These are phyloP conservation scores for Pseudocercospora pini-densiflorae DNA, from an alignment of 2,329 filamentous ascomycete genomes.

Conservation along the genomic window DNA sequence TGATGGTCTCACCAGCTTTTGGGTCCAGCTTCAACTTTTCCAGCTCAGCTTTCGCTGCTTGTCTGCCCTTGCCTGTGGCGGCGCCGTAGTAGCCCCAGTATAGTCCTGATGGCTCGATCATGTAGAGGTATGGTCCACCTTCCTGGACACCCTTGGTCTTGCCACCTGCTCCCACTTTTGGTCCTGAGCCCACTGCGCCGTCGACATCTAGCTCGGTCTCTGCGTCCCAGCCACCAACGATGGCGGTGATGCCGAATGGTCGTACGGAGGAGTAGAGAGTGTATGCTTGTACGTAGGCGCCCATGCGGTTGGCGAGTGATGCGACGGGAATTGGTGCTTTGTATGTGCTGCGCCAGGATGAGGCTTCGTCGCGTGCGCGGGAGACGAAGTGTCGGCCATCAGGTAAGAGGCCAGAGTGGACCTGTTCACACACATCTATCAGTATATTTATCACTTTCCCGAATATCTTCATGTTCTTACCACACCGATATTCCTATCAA, in stretches of 20 bases:
- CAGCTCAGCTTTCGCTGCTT: slow-evolving; percentile 95
- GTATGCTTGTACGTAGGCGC: slow-evolving; percentile 95
- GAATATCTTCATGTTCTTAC: slow-evolving; percentile 60
- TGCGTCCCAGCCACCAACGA: slow-evolving; percentile 91
- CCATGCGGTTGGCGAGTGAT: slow-evolving; percentile 90
- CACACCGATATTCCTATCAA: slow-evolving; percentile 91
- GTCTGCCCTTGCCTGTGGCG: slow-evolving; percentile 93
- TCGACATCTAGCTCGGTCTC: slow-evolving; percentile 85
- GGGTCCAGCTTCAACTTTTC: slow-evolving; percentile 86
- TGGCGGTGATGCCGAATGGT: slow-evolving; percentile 94
- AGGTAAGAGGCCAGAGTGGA: slow-evolving; percentile 90
- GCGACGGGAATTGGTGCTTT: slow-evolving; percentile 90
- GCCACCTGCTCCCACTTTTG: slow-evolving; percentile 78
- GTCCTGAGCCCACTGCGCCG: slow-evolving; percentile 85
- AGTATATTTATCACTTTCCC: slow-evolving; percentile 4
- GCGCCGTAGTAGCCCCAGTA: slow-evolving; percentile 99
- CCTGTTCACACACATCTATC: slow-evolving; percentile 56
- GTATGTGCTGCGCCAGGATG: slow-evolving; percentile 89
- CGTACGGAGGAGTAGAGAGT: slow-evolving; percentile 97
- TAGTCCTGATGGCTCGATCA: slow-evolving; percentile 96
- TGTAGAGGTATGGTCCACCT: slow-evolving; percentile 93
- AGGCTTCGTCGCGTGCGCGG: slow-evolving; percentile 90
- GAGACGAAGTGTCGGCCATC: slow-evolving; percentile 95
- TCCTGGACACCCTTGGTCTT: slow-evolving; percentile 75
- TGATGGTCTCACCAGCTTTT: slow-evolving; percentile 69